Conservation (phyloP, 108 stramenopile species). For the Parmales sp. region DNA sequence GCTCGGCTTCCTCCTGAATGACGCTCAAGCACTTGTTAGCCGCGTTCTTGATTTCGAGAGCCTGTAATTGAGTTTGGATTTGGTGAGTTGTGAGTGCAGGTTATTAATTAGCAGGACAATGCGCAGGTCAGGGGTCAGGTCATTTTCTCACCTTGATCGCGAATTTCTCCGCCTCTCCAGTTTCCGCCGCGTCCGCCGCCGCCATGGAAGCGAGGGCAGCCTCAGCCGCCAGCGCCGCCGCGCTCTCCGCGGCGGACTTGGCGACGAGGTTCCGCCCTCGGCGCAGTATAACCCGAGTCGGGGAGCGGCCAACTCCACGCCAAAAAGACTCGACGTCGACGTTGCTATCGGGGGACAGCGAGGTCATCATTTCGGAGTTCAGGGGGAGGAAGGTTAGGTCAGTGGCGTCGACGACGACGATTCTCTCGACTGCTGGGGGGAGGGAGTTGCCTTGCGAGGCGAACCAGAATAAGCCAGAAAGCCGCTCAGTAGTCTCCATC, state of each 20-base stretch:
- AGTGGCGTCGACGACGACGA: conserved; percentile 77
- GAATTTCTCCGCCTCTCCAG: conserved; percentile 63
- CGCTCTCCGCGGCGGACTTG: conserved; percentile 51
- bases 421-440: conserved; percentile 61
- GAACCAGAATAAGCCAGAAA: conserved; percentile 61
- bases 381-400: conserved; percentile 63
- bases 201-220: conserved; percentile 34
- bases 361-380: conserved; percentile 47
- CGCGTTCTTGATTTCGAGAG: conserved; percentile 51
- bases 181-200: conserved; percentile 57
- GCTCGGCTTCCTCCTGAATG: not conserved
- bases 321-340: conserved; percentile 59
- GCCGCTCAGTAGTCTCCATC: too few relatives aligned
- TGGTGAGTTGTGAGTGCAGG: too few relatives aligned
- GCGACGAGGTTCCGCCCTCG: conserved; percentile 60
- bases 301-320: conserved; percentile 44
- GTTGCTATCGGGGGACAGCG: conserved; percentile 47
- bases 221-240: conserved; percentile 17
- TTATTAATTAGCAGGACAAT: too few relatives aligned
- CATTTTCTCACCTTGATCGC: too few relatives aligned
- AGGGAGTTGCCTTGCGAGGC: conserved; percentile 54
- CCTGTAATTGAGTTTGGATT: conserved; percentile 60
- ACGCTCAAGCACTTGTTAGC: conserved; percentile 43
- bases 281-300: conserved; percentile 60
- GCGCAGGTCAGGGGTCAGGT: too few relatives aligned